phyloP scores from a whole-genome alignment of 2,329 filamentous ascomycete species.

The Claviceps quebecensis region DNA sequence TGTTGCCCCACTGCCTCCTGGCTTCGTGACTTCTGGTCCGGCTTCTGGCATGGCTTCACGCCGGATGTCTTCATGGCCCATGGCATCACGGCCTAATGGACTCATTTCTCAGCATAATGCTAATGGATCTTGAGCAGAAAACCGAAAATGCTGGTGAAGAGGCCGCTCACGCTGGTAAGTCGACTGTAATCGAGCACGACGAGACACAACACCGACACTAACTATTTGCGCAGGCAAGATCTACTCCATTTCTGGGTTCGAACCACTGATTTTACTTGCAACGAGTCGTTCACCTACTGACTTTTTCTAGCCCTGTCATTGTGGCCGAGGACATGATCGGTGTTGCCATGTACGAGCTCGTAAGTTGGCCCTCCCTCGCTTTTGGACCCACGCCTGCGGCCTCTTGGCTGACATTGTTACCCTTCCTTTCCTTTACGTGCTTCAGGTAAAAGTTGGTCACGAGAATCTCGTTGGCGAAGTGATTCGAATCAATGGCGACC shows the following conservation, averaged over 20 bases:
- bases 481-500: conserved; percentile 92
- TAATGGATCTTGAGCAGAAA: conserved; percentile 13
- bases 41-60: too few relatives aligned
- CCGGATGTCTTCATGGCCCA: too few relatives aligned
- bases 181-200: not conserved
- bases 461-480: conserved; percentile 91
- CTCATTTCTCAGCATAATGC: not conserved
- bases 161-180: conserved; percentile 26
- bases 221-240: conserved; percentile 36
- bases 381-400: not conserved
- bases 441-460: conserved; percentile 77
- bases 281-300: conserved; percentile 8
- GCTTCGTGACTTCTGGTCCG: not conserved
- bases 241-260: conserved; percentile 49
- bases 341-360: conserved; percentile 99
- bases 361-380: conserved; percentile 27
- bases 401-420: not conserved
- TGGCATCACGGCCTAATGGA: not conserved
- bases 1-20: conserved; percentile 8
- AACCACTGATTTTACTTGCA: not conserved
- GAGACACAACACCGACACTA: conserved; percentile 6
- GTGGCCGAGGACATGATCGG: conserved; percentile 97
- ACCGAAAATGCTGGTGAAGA: conserved; percentile 24
- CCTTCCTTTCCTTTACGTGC: not conserved
- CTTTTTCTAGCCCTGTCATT: conserved; percentile 60